Evolutionary conservation across 2,329 filamentous ascomycete species (phyloP).

Genomic region (Graphilbum fragrans): DNA sequence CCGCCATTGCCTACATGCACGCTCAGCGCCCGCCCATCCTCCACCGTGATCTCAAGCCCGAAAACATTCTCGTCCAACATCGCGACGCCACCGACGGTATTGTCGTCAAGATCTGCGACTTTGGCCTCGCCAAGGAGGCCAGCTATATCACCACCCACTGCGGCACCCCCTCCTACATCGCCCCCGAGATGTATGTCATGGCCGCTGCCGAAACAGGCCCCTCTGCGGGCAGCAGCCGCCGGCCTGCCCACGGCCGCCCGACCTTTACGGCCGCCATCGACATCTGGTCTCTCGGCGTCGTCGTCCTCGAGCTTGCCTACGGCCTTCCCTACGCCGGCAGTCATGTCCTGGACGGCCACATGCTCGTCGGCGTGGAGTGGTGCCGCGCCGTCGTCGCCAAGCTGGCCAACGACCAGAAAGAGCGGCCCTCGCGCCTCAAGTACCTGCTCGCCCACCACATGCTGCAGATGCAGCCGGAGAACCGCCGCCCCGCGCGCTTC

Average conservation of each 20-base stretch:
- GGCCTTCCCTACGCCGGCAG: background rate
- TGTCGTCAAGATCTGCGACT: constrained; percentile 1
- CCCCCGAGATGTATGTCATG: background rate
- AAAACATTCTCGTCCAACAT: constrained; percentile 28
- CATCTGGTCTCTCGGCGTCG: constrained; percentile 2
- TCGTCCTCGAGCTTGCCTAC: constrained; percentile 1
- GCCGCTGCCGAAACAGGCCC: too few species aligned
- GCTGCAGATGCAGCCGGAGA: too few species aligned
- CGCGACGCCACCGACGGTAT: background rate
- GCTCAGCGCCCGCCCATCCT: constrained; percentile 44
- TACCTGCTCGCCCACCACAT: too few species aligned
- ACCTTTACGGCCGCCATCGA: background rate
- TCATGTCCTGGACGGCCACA: background rate
- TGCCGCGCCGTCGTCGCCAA: too few species aligned
- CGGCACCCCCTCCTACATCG: background rate
- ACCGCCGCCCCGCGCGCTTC: too few species aligned
- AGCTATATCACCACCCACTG: background rate
- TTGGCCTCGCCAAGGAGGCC: background rate
- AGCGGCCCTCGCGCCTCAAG: too few species aligned
- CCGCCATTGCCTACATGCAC: background rate
- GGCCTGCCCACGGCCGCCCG: background rate
- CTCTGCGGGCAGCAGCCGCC: too few species aligned
- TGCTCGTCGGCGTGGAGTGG: background rate
- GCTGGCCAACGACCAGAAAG: too few species aligned
- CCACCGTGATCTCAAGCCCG: constrained; percentile 19